These are phyloP conservation scores for Fusarium pininemorale DNA, from an alignment of 2,329 filamentous ascomycete genomes.

Conservation along the genomic window DNA sequence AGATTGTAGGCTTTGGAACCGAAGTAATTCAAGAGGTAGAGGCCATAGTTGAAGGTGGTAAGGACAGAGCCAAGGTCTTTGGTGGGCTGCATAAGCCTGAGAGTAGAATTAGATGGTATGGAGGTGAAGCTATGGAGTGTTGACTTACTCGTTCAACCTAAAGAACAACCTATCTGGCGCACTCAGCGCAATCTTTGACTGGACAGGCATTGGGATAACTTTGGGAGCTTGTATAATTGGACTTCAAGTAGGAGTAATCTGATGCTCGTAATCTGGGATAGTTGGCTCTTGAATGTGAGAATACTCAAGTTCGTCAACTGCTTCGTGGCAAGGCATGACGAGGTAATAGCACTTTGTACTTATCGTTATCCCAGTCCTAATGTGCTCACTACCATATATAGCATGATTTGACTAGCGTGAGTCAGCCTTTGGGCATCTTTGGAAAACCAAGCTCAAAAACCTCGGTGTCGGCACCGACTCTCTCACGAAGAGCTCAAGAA, in stretches of 20 bases:
- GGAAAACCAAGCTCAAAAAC: constrained; percentile 17
- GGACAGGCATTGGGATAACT: background rate
- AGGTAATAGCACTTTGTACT: no score
- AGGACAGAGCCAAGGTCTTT: background rate
- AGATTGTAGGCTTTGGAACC: background rate
- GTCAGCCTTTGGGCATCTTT: no score
- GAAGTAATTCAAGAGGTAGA: background rate
- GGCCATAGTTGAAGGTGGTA: background rate
- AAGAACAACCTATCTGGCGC: background rate
- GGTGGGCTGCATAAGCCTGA: background rate
- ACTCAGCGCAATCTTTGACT: background rate
- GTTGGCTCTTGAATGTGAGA: no score
- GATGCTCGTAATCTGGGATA: background rate
- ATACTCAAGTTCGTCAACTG: no score
- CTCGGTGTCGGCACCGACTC: background rate
- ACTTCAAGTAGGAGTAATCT: background rate
- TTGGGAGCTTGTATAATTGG: background rate
- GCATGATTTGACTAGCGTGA: no score
- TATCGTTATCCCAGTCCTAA: no score
- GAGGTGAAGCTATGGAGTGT: background rate
- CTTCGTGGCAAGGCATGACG: no score
- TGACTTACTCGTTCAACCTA: background rate
- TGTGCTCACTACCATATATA: no score
- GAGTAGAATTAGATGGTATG: background rate
- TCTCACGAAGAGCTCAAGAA: background rate